Evolutionary conservation across 2,329 filamentous ascomycete genomes (phyloP).

Genomic region (Alternaria novae-zelandiae): DNA sequence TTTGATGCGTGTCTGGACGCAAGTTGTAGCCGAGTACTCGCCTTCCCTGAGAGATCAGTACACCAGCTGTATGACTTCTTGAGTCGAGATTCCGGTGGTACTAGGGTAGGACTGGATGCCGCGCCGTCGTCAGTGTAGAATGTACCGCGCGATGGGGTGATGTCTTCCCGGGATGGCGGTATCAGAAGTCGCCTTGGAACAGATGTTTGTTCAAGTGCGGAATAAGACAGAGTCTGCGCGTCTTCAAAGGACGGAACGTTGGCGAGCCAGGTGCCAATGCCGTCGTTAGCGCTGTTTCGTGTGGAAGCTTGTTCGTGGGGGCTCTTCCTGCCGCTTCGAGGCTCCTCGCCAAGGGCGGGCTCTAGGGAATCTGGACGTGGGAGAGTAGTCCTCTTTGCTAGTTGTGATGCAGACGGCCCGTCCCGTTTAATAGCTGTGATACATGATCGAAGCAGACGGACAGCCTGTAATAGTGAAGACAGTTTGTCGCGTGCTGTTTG

Average conservation of each 20-base stretch:
- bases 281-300: conserved; percentile 17
- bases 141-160: conserved; percentile 30
- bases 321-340: conserved; percentile 25
- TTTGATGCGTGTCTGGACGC: conserved; percentile 10
- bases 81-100: conserved; percentile 23
- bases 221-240: conserved; percentile 23
- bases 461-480: conserved; percentile 29
- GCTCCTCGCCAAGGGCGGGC: conserved; percentile 25
- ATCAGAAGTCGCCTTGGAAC: conserved; percentile 11
- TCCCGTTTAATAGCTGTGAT: conserved; percentile 29
- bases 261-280: conserved; percentile 40
- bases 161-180: conserved; percentile 14
- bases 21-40: conserved; percentile 8
- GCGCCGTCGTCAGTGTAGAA: conserved; percentile 40
- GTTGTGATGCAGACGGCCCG: conserved; percentile 8
- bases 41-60: conserved; percentile 25
- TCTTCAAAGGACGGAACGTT: conserved; percentile 33
- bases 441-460: conserved; percentile 31
- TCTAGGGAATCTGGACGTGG: conserved; percentile 33
- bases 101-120: conserved; percentile 26
- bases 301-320: conserved; percentile 17
- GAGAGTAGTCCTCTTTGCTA: conserved; percentile 21
- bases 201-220: conserved; percentile 4
- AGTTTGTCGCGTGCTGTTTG: conserved; percentile 33
- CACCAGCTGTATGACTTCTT: conserved; percentile 33